These are phyloP conservation scores for Iodosphaeria phyllophila DNA, from an alignment of 2,329 filamentous ascomycete species.

Conservation along the genomic window DNA sequence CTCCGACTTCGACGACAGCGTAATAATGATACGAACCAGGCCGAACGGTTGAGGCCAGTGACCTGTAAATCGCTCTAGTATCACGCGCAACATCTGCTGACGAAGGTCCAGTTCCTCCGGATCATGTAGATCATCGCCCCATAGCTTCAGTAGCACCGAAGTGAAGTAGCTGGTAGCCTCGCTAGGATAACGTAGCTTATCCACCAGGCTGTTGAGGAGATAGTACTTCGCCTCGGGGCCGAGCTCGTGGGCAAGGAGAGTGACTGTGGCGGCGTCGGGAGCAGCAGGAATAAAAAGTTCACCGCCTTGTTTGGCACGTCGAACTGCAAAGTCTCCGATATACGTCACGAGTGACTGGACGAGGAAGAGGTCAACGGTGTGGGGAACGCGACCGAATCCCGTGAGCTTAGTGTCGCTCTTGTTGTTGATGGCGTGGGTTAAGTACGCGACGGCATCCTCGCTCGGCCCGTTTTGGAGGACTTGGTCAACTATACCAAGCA, in stretches of 20 bases:
- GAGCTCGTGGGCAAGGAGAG: slow-evolving; percentile 58
- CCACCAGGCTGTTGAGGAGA: slow-evolving; percentile 66
- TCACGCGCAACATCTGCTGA: slow-evolving; percentile 74
- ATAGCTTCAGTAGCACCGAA: slow-evolving; percentile 67
- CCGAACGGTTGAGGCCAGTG: slow-evolving; percentile 95
- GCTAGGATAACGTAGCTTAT: slow-evolving; percentile 83
- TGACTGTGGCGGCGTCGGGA: slow-evolving; percentile 53
- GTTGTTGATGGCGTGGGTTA: slow-evolving; percentile 56
- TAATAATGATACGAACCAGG: slow-evolving; percentile 68
- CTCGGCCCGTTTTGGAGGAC: slow-evolving; percentile 41
- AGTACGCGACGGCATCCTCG: slow-evolving; percentile 56
- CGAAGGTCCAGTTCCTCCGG: slow-evolving; percentile 68
- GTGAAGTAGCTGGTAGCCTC: slow-evolving; percentile 86
- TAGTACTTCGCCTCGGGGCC: slow-evolving; percentile 67
- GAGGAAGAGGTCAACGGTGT: slow-evolving; percentile 50
- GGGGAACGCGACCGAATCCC: slow-evolving; percentile 44
- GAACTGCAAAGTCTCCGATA: slow-evolving; percentile 57
- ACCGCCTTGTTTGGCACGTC: slow-evolving; percentile 35
- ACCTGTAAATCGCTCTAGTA: slow-evolving; percentile 74
- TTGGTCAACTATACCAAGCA: slow-evolving; percentile 40
- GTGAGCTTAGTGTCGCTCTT: slow-evolving; percentile 37
- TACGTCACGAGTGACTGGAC: slow-evolving; percentile 74
- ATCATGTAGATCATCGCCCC: slow-evolving; percentile 54
- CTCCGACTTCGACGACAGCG: slow-evolving; percentile 78
- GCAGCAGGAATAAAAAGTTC: slow-evolving; percentile 45